Base-by-base conservation (phyloP, 1,284 basidiomycete species). In the Trichosporon asahii region DNA sequence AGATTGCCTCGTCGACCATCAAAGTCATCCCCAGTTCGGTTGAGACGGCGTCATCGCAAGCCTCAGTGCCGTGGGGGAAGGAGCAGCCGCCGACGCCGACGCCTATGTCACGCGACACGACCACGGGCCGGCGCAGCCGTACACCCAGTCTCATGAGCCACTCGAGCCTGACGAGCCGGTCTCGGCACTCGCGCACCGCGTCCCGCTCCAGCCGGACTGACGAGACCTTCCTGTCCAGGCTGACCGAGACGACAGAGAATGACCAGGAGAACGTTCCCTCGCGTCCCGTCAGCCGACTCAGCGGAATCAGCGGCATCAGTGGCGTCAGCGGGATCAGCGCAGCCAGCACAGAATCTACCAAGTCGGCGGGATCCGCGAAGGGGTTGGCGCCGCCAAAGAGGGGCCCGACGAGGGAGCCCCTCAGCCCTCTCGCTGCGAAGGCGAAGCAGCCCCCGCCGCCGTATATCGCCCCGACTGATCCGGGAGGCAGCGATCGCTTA, bases 81-180 rank as follows among this genome's bases (percentile, higher is more conserved):
- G 70, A 73, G 40, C 68, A 74, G 49, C 74, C 74, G 3, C 74
- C 73, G 1, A 75, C 74, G 3, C 74, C 74, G 7, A 72, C 71
- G 1, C 69, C 74, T 0, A 74, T 70, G 65, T 72, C 69, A 1
- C 71, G 71, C 29, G 72, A 75, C 21, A 55, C 66, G 18, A 68
- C 68, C 2, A 37, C 66, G 3, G 63, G 23, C 15, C 21, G 63
- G 37, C 11, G 49, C 27, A 5, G 31, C 5, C 12, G 37, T 6
- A 27, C 46, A n/a, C 29, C 65, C 8, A 21, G 65, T 29, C 21
- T 60, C 55, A 23, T 55, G 66, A 27, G 55, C 64, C 31, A 64
- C 27, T 69, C 68, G n/a, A 29, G 40, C 18, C 64, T 64, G 23
- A 40, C 63, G 35, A 27, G 18, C 11, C 33, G 63, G 2, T 27